Base-by-base conservation (phyloP, 352 stramenopile genomes). In the Phytophthora pseudosyringae region DNA sequence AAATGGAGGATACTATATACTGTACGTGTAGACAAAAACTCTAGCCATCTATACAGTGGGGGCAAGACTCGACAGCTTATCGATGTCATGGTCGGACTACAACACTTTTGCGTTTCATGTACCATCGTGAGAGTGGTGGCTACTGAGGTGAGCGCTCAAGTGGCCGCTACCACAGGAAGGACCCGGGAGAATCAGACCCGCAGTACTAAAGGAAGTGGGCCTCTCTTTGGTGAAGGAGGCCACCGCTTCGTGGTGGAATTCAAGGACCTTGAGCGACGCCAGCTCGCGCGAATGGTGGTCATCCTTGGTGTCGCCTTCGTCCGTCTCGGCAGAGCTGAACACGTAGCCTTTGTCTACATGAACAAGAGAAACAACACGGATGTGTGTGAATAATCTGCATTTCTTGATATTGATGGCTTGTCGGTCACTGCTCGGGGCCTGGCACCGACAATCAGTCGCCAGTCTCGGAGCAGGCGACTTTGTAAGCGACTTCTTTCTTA, bases 271-370 rank as follows among this genome's bases (percentile, higher is more conserved):
- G 59, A 69, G 52, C 7, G 57, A 49, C 39, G 58, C 45, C 31
- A 72, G 36, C 11, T 69, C 64, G 8, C 26, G 49, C 13, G 48
- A 55, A 29, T 67, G 54, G 21, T 46, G 46, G 7, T 64, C 65
- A 31, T 71, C 64, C 35, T 71, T 71, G 31, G 31, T 32, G 43
- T 71, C 48, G 28, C 28, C 10, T 36, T 36, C 41, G 43, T 63
- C 48, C 33, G 50, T 53, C 64, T 87, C 76, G 5, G 74, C 54
- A 10, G 77, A 73, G 67, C 68, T 88, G 66, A 89, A 85, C 11
- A 78, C 71, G 62, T 75, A 86, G 49, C 78, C 76, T 91, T 58
- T 44, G 28, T 53, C 52, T 61, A 62, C 58, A 53, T 41, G 10
- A 18, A 53, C 52, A 62, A 64, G n/a, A 38, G 15, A 64, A 55